Evolutionary conservation across 305 asterid genomes (phyloP).

Genomic region (Plantago coronopus): DNA sequence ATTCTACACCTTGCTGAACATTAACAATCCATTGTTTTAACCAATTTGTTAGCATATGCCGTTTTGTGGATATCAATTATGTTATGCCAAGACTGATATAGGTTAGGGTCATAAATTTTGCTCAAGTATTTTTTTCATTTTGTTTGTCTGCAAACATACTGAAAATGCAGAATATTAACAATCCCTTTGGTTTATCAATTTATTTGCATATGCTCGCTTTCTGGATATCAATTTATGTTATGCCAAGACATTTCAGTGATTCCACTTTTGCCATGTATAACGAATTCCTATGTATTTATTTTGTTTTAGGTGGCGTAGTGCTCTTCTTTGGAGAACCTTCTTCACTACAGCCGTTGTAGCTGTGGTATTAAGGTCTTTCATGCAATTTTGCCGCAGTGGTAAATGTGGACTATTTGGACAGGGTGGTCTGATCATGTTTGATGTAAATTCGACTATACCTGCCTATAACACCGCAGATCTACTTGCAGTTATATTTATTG

Average conservation of each 20-base stretch:
- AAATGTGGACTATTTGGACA: constrained; percentile 87
- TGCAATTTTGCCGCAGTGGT: constrained; percentile 64
- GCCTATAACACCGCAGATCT: constrained; percentile 59
- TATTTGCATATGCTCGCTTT: constrained; percentile 12
- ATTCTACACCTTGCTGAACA: constrained; percentile 8
- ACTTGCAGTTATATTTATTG: constrained; percentile 70
- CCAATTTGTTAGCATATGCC: constrained; percentile 9
- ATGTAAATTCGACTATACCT: constrained; percentile 52
- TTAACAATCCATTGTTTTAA: neutral
- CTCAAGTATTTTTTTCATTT: too few relatives aligned
- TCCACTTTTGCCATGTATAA: constrained; percentile 4
- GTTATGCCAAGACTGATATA: constrained; percentile 6
- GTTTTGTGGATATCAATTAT: constrained; percentile 12
- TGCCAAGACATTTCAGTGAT: constrained; percentile 4
- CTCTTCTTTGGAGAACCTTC: constrained; percentile 95
- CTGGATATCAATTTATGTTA: constrained; percentile 10
- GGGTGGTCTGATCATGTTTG: constrained; percentile 90
- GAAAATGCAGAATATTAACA: neutral
- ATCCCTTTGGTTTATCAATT: neutral
- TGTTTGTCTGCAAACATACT: neutral
- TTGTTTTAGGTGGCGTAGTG: constrained; percentile 83
- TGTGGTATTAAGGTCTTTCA: constrained; percentile 66
- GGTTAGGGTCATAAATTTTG: constrained; percentile 11
- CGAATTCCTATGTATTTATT: constrained; percentile 12
- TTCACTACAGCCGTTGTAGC: constrained; percentile 97